These are phyloP conservation scores for Fragaria vesca DNA, from an alignment of 306 rosid species.

Conservation along the genomic window DNA sequence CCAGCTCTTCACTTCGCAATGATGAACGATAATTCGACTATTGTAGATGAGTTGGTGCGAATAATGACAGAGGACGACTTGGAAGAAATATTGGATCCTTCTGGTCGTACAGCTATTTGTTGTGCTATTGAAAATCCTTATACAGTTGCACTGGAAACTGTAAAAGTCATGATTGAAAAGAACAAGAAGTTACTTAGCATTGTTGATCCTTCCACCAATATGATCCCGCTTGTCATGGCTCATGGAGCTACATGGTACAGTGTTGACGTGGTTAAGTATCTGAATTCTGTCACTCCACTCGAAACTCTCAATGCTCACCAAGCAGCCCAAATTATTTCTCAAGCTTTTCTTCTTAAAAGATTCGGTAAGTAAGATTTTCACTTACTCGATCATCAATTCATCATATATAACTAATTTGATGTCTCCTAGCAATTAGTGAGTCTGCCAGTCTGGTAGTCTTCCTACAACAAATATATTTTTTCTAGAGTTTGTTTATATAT, in stretches of 20 bases:
- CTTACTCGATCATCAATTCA: fast-evolving
- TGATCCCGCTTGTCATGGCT: neutral
- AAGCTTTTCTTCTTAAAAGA: neutral
- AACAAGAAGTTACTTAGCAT: neutral
- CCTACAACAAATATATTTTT: too few species aligned
- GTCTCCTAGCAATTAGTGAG: too few species aligned
- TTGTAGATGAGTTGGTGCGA: neutral
- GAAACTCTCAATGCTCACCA: neutral
- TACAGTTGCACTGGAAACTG: neutral
- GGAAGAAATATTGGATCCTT: neutral
- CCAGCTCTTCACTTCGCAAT: neutral
- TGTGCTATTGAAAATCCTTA: too few species aligned
- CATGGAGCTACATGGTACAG: too few species aligned
- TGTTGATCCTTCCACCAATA: too few species aligned
- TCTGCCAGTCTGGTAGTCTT: too few species aligned
- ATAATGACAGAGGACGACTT: neutral
- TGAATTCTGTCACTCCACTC: neutral
- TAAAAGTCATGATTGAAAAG: neutral
- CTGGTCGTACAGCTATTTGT: constrained; percentile 4
- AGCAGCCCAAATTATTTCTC: neutral
- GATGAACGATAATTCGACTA: neutral
- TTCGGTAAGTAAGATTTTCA: neutral
- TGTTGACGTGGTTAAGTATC: neutral
- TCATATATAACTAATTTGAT: too few species aligned
- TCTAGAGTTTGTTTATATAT: too few species aligned